A percentile compares a stretch with the other conserved stretches of the same genome.
Evolutionary conservation across 352 stramenopile species (phyloP).

Genomic region (Thalassiosira exigua): DNA sequence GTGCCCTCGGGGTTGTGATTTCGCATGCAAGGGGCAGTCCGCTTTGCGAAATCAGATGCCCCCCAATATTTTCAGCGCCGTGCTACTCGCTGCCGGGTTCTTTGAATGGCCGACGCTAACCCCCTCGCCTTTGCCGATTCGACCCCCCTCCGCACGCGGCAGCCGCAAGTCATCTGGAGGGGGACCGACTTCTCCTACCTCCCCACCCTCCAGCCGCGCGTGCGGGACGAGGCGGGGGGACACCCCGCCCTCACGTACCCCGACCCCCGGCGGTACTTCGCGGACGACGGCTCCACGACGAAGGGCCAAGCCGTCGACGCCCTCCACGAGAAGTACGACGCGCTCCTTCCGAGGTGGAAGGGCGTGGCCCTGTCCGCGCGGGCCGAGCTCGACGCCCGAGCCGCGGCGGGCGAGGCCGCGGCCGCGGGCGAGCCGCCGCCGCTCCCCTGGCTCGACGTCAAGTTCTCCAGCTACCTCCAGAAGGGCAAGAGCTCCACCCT

Average conservation of each 20-base stretch:
- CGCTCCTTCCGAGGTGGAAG: slow-evolving; percentile 30
- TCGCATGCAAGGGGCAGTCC: neutral
- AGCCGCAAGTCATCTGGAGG: slow-evolving; percentile 20
- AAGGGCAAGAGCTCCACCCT: neutral
- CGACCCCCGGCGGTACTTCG: too few species aligned
- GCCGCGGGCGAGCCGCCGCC: neutral
- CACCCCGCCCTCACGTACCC: neutral
- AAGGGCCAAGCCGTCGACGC: too few species aligned
- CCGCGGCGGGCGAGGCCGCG: slow-evolving; percentile 2
- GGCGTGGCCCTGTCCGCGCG: slow-evolving; percentile 22
- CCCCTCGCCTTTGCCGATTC: neutral
- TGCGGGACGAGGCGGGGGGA: neutral
- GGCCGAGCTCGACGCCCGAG: slow-evolving; percentile 8
- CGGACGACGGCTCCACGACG: too few species aligned
- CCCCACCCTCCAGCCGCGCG: neutral
- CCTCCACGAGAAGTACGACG: too few species aligned
- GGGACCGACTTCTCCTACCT: slow-evolving; percentile 25
- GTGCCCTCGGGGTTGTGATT: neutral
- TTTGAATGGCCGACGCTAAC: too few species aligned
- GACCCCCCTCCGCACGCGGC: neutral
- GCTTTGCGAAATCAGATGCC: neutral
- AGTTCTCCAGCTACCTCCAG: slow-evolving; percentile 12
- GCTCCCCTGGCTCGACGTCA: slow-evolving; percentile 30
- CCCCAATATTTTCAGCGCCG: too few species aligned
- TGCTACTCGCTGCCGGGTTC: too few species aligned